Evolutionary conservation across 176 grass and related monocot genomes (phyloP).

Genomic region (Rhynchospora tenuis): DNA sequence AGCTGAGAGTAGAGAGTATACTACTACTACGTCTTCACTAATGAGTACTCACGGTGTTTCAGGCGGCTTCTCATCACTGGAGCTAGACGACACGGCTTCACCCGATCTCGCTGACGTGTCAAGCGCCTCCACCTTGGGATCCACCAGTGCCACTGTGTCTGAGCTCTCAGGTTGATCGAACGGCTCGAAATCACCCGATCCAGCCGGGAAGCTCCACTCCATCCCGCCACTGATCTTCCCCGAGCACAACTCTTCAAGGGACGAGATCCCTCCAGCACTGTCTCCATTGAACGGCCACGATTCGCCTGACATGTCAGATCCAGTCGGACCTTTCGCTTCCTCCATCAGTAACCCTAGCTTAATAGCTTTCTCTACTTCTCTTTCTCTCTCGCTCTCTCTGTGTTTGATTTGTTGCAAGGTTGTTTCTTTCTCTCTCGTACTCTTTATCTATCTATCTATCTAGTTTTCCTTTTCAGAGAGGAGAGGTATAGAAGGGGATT

Average conservation of each 20-base stretch:
- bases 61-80: conserved; percentile 50
- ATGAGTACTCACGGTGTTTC: conserved; percentile 57
- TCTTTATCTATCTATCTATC: too few species aligned
- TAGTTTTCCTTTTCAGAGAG: neutral
- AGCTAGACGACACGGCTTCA: conserved; percentile 55
- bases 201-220: conserved; percentile 18
- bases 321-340: conserved; percentile 14
- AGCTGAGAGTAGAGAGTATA: too few species aligned
- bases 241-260: conserved; percentile 30
- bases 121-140: neutral
- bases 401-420: conserved; percentile 18
- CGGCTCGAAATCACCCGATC: conserved; percentile 31
- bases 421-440: neutral
- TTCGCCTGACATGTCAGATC: conserved; percentile 19
- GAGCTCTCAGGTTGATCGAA: conserved; percentile 40
- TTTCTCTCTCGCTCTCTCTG: neutral
- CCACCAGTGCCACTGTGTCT: neutral
- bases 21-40: neutral
- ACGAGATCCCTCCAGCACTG: conserved; percentile 38
- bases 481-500: conserved; percentile 14
- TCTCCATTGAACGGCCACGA: conserved; percentile 47
- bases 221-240: neutral
- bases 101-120: conserved; percentile 18
- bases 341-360: conserved; percentile 21
- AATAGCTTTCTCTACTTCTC: neutral